Evolutionary conservation across 345 rosid species (phyloP).

Genomic region (Fremontodendron californicum): DNA sequence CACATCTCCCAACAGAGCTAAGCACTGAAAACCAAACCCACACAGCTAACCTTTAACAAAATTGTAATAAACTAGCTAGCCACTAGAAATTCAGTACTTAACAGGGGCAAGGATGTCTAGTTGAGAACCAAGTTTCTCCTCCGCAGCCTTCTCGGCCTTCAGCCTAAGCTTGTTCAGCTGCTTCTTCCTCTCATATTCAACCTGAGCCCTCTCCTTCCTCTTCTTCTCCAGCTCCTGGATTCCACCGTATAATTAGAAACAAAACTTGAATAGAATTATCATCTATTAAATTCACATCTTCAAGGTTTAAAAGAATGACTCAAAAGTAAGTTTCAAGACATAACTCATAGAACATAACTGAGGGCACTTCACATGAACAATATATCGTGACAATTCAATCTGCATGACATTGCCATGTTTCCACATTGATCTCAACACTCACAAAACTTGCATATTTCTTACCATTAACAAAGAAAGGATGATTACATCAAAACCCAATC

Average conservation of each 20-base stretch:
- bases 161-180: conserved; percentile 65
- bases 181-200: conserved; percentile 70
- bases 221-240: conserved; percentile 69
- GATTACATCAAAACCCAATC: not conserved
- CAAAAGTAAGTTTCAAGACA: not conserved
- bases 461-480: not conserved
- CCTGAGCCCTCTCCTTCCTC: conserved; percentile 75
- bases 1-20: not conserved
- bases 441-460: not conserved
- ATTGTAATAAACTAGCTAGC: not conserved
- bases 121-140: conserved; percentile 75
- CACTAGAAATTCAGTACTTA: conserved; percentile 38
- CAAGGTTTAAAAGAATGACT: not conserved
- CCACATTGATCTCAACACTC: not conserved
- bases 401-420: not conserved
- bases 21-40: not conserved
- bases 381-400: not conserved
- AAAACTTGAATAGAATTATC: not conserved
- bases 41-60: not conserved
- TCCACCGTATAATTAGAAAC: not conserved
- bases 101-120: conserved; percentile 59
- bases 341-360: not conserved
- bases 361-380: not conserved
- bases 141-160: conserved; percentile 81
- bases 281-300: not conserved